These are phyloP conservation scores for Suillus paluster DNA, from an alignment of 768 basidiomycete genomes.

Conservation along the genomic window DNA sequence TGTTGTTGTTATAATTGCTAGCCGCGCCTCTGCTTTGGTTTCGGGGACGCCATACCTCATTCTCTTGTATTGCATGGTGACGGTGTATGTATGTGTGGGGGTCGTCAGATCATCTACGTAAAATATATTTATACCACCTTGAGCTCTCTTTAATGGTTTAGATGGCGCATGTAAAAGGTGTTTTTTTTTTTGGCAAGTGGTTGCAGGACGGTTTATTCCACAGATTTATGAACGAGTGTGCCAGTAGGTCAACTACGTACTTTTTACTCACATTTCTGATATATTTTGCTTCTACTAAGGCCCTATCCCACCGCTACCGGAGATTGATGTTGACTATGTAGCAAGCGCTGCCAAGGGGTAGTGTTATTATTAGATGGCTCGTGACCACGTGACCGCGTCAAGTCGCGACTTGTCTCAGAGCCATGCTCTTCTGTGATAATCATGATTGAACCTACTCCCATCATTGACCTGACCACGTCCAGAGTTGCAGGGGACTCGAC, in stretches of 20 bases:
- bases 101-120: constrained; percentile 4
- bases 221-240: not conserved
- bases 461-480: not conserved
- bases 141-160: not conserved
- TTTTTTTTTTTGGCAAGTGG: not conserved
- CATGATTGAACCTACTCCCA: not conserved
- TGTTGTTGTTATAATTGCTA: constrained; percentile 7
- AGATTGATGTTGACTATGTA: too few species aligned
- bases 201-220: not conserved
- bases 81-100: constrained; percentile 7
- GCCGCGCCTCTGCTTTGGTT: constrained; percentile 5
- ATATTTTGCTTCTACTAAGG: too few species aligned
- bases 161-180: not conserved
- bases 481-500: not conserved
- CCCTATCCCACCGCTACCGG: too few species aligned
- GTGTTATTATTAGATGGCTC: not conserved
- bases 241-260: too few species aligned
- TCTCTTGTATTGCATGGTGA: constrained; percentile 4
- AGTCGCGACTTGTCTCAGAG: not conserved
- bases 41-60: constrained; percentile 8
- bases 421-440: not conserved
- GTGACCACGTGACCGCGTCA: constrained; percentile 2
- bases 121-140: constrained; percentile 9
- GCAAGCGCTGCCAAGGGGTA: too few species aligned
- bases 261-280: too few species aligned